Base-by-base conservation (phyloP, 352 stramenopile species). In the Phytophthora sp. region DNA sequence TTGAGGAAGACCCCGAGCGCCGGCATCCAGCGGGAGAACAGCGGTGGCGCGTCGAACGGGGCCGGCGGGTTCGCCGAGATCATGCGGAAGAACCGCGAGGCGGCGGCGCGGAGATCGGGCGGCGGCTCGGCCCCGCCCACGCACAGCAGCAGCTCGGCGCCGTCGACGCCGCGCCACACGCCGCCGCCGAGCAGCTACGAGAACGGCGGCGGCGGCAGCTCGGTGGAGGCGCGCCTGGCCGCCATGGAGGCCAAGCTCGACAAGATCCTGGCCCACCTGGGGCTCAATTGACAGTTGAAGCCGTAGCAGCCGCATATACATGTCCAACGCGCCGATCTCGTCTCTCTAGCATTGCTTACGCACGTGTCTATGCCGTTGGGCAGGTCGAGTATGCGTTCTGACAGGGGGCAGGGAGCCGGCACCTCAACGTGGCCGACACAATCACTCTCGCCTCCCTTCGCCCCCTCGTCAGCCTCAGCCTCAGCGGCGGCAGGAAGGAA, bases 11-110 rank as follows among this genome's bases (percentile, higher is more conserved):
- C 71, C 5, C 66, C 69, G 15, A 76, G 45, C 49, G 54, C 72
- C 1, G 45, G 72, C 12, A 65, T 76, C n/a, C 62, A 66, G 46
- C 82, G 51, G 37, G 72, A 76, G 28, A 69, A 56, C 51, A 75
- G 66, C 46, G 45, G 20, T 23, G 49, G 44, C 24, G n/a, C 51
- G 4, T 38, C 56, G 5, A 56, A 55, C 18, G 62, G 79, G 12
- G 73, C 72, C 17, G 80, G 84, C 17, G 87, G 87, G 17, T 95
- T 96, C 69, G 84, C 88, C 0, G 88, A 96, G 56, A 96, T 96
- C 66, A 96, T 96, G 85, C 79, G 85, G 41, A 93, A 92, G 67
- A 96, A 95, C 72, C 81, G 87, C 20, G 87, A 95, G 54, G 88
- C 88, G 13, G 85, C 87, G 2, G 87, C 87, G 3, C 74, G 82